phyloP scores from a whole-genome alignment of 352 stramenopile species.

The Globisporangium yorkense region DNA sequence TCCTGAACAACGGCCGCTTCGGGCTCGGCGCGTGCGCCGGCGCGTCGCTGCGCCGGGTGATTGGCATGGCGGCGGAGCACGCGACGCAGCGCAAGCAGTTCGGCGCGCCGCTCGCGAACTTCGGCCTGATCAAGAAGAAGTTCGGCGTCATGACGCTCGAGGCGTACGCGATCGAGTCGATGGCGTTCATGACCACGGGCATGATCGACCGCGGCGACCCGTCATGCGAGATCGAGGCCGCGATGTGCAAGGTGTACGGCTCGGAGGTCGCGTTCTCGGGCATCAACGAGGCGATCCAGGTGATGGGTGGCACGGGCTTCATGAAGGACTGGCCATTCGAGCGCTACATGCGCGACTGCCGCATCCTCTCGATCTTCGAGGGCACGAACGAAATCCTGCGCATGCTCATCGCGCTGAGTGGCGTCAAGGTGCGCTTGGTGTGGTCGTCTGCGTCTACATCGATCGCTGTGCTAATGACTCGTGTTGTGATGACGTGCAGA shows the following conservation, averaged over 20 bases:
- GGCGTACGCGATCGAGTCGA: conserved; percentile 82
- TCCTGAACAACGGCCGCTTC: conserved; percentile 92
- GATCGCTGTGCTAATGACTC: conserved; percentile 1
- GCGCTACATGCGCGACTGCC: conserved; percentile 88
- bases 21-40: conserved; percentile 73
- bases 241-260: conserved; percentile 87
- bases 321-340: conserved; percentile 92
- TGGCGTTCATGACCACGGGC: conserved; percentile 88
- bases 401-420: conserved; percentile 89
- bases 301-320: conserved; percentile 87
- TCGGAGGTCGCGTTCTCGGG: conserved; percentile 77
- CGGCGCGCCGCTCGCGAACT: conserved; percentile 58
- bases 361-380: conserved; percentile 90
- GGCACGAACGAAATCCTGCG: conserved; percentile 90
- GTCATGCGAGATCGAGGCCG: conserved; percentile 84
- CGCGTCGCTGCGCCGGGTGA: conserved; percentile 61
- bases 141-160: conserved; percentile 77
- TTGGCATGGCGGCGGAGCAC: conserved; percentile 61
- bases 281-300: conserved; percentile 87
- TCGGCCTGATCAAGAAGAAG: conserved; percentile 88
- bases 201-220: conserved; percentile 86
- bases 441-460: not conserved
- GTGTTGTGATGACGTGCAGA: conserved; percentile 24
- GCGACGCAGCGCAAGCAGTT: conserved; percentile 83
- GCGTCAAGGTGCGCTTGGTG: conserved; percentile 42